phyloP scores from a whole-genome alignment of 2,329 filamentous ascomycete species.

The Botrytis medusae region DNA sequence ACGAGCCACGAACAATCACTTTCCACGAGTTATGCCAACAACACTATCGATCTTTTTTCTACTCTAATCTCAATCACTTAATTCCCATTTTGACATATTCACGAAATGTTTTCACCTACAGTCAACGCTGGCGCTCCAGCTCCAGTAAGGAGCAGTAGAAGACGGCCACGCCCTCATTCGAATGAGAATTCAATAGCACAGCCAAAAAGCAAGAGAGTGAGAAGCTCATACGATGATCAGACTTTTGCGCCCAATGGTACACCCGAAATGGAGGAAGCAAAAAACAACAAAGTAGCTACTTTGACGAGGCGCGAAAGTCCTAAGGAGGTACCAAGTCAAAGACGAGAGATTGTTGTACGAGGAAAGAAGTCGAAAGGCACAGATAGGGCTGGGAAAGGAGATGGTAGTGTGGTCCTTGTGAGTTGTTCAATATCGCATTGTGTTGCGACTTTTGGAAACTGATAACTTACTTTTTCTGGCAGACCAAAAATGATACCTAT shows the following conservation, averaged over 20 bases:
- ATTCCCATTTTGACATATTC: neutral
- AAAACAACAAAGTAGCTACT: slow-evolving; percentile 47
- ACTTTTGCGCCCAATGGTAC: slow-evolving; percentile 50
- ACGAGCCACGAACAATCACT: neutral
- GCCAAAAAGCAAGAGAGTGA: slow-evolving; percentile 64
- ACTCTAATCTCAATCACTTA: neutral
- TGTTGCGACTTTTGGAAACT: neutral
- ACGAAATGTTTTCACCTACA: slow-evolving; percentile 59
- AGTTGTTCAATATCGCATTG: slow-evolving; percentile 33
- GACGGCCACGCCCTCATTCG: slow-evolving; percentile 59
- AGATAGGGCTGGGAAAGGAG: slow-evolving; percentile 67
- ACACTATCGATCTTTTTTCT: neutral
- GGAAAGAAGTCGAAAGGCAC: slow-evolving; percentile 62
- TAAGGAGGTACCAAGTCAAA: slow-evolving; percentile 32
- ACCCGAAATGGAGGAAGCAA: slow-evolving; percentile 58
- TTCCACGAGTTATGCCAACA: slow-evolving; percentile 13
- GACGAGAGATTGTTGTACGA: slow-evolving; percentile 56
- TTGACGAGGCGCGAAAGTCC: slow-evolving; percentile 43
- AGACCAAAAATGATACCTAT: slow-evolving; percentile 85
- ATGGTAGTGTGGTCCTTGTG: slow-evolving; percentile 67
- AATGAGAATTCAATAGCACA: slow-evolving; percentile 54
- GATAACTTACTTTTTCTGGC: slow-evolving; percentile 21
- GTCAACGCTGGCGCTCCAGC: slow-evolving; percentile 51
- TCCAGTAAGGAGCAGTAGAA: slow-evolving; percentile 56
- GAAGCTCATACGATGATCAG: slow-evolving; percentile 57